Evolutionary conservation across 73 alveolate genomes (phyloP), one percentile per base, ranked within the genome.

Genomic region (Paramecium pentaurelia): DNA sequence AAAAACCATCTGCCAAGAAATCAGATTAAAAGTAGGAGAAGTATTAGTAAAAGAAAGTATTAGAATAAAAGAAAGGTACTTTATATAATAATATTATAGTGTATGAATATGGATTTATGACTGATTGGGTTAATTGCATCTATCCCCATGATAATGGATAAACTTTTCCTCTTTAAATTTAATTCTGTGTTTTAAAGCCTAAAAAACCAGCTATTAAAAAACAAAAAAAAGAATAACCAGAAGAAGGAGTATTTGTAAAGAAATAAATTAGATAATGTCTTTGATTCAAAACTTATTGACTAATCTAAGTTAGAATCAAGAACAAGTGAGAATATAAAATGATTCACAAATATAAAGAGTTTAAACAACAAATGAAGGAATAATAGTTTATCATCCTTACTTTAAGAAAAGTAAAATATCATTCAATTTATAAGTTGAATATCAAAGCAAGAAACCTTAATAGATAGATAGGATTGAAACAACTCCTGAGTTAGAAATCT

Each of bases 151-250:
- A 80, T 47, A 49, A 80, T 80, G 91, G 91, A 45, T 25, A 42
- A 25, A 80, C 71, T 20, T 45, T 45, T 11, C 49, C 45, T 9
- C 75, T 80, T 4, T 25, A 80, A 22, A 80, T 80, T 80, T 42
- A 80, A 47, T 80, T 80, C 73, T 42, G 91, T 22, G 91, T 80
- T 20, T 36, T 80, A n/a, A 80, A 80, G 47, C 91, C 91, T 14
- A 80, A 80, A 36, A 80, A 80, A 36, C 91, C 75, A 22, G 42
- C 58, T 9, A 28, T 49, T 11, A 80, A 80, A 47, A 80, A 49
- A 44, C 28, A 80, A 37, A 49, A 45, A 47, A 42, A 42, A 32
- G 75, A 80, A 44, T 36, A 80, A 80, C 37, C 58, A 10, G 91
- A 80, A n/a, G 91, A 80, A 44, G 91, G 91, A 25, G 91, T 80